These are phyloP conservation scores for Wickerhamia fluorescens DNA, from an alignment of 805 yeast species.

Conservation along the genomic window DNA sequence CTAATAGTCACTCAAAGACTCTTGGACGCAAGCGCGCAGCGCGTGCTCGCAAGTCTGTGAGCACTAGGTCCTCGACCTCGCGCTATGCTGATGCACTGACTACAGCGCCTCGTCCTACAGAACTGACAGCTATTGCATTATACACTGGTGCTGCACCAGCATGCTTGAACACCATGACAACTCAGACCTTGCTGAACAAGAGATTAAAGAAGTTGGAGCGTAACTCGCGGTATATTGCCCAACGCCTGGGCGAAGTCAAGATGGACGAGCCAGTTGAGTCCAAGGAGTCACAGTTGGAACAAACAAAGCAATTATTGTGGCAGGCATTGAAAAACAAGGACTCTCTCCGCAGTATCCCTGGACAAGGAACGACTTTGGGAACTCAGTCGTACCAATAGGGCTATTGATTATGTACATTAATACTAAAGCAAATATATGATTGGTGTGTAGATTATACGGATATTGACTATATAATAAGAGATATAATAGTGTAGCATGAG, in stretches of 20 bases:
- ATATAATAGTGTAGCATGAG: no score
- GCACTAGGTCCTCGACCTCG: slow-evolving; percentile 38
- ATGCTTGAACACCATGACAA: slow-evolving; percentile 39
- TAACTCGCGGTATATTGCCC: slow-evolving; percentile 62
- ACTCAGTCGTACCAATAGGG: slow-evolving; percentile 58
- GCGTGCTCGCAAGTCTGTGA: slow-evolving; percentile 30
- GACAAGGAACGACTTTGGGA: slow-evolving; percentile 83
- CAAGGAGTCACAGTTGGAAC: slow-evolving; percentile 29
- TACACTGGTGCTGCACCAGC: slow-evolving; percentile 29
- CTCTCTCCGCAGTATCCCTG: slow-evolving; percentile 38
- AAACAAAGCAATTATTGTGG: slow-evolving; percentile 65
- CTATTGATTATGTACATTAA: slow-evolving; percentile 1
- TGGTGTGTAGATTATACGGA: no score
- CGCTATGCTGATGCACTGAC: slow-evolving; percentile 31
- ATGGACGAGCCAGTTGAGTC: slow-evolving; percentile 38
- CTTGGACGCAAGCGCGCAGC: slow-evolving; percentile 51
- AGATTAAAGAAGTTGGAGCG: slow-evolving; percentile 73
- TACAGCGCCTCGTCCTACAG: slow-evolving; percentile 25
- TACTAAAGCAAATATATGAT: no score
- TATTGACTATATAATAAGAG: no score
- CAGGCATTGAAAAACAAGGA: slow-evolving; percentile 56
- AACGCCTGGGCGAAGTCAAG: slow-evolving; percentile 25
- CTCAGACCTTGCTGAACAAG: slow-evolving; percentile 64
- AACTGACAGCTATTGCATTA: slow-evolving; percentile 38
- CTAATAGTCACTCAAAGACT: slow-evolving; percentile 43